phyloP scores from a whole-genome alignment of 345 rosid genomes.

The Hypericum perforatum region DNA sequence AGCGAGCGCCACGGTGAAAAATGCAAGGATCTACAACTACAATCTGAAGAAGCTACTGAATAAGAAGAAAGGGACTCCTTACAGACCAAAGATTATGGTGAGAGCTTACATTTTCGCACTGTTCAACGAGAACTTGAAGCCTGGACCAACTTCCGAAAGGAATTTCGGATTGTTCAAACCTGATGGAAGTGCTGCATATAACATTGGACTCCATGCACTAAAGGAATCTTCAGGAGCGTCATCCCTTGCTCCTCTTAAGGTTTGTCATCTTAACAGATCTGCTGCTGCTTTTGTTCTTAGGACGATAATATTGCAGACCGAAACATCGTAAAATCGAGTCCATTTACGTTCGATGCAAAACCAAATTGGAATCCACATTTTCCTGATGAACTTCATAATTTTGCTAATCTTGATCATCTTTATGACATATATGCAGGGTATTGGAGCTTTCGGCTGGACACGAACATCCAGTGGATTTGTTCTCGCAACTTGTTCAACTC shows the following conservation, averaged over 20 bases:
- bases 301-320: too few relatives aligned
- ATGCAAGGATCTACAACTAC: slow-evolving; percentile 60
- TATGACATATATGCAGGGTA: slow-evolving; percentile 10
- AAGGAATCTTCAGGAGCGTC: slow-evolving; percentile 35
- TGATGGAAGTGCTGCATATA: slow-evolving; percentile 72
- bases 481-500: slow-evolving; percentile 12
- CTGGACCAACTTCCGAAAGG: slow-evolving; percentile 92
- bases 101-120: slow-evolving; percentile 78
- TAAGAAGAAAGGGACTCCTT: slow-evolving; percentile 82
- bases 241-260: slow-evolving; percentile 30
- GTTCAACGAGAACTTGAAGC: slow-evolving; percentile 82
- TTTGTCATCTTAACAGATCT: slow-evolving; percentile 11
- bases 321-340: too few relatives aligned
- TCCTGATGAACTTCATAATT: too few relatives aligned
- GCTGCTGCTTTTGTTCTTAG: too few relatives aligned
- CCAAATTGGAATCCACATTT: too few relatives aligned
- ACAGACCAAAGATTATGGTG: slow-evolving; percentile 48
- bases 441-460: slow-evolving; percentile 17
- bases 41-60: slow-evolving; percentile 45
- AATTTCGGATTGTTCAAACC: slow-evolving; percentile 88
- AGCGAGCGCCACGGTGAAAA: slow-evolving; percentile 53
- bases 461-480: slow-evolving; percentile 14
- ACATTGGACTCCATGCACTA: slow-evolving; percentile 75
- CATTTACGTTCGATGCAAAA: too few relatives aligned
- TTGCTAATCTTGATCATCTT: not conserved